Conservation (phyloP, 441 rosid genomes). For the Monsonia emarginata region DNA sequence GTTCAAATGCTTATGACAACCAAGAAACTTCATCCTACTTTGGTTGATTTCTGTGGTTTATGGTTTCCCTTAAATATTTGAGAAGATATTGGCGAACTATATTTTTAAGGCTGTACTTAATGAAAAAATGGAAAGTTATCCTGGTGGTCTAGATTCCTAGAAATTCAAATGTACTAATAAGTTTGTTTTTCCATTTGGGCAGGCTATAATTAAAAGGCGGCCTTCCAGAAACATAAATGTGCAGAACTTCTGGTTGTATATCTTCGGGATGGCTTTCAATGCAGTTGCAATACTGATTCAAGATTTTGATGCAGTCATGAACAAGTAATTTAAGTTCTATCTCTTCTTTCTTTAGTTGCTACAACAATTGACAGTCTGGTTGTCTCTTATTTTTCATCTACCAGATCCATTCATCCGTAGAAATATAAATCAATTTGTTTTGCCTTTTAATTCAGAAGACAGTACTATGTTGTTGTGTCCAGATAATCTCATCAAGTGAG, state of each 20-base stretch:
- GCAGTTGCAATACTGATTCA: constrained; percentile 75
- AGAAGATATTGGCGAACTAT: background rate
- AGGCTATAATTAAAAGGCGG: constrained; percentile 86
- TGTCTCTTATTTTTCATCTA: background rate
- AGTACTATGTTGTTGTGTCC: background rate
- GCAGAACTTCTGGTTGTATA: constrained; percentile 87
- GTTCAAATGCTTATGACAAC: background rate
- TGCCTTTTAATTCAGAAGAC: background rate
- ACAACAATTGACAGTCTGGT: background rate
- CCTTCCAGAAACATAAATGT: constrained; percentile 91
- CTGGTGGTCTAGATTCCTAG: background rate
- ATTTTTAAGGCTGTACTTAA: background rate
- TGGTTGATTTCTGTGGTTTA: constrained; percentile 3
- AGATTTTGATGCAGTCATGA: constrained; percentile 79
- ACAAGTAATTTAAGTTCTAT: constrained; percentile 45
- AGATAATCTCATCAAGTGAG: constrained; percentile 6
- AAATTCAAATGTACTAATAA: background rate
- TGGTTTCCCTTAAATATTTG: background rate
- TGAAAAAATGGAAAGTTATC: background rate
- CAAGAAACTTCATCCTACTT: constrained; percentile 5
- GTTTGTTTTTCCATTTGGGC: constrained; percentile 28
- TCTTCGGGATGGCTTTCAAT: constrained; percentile 90
- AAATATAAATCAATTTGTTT: background rate
- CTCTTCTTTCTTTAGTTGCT: constrained; percentile 7
- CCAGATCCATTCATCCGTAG: background rate